Base-by-base conservation (phyloP, 2,329 filamentous ascomycete species). In the Arthrobotrys musiformis region DNA sequence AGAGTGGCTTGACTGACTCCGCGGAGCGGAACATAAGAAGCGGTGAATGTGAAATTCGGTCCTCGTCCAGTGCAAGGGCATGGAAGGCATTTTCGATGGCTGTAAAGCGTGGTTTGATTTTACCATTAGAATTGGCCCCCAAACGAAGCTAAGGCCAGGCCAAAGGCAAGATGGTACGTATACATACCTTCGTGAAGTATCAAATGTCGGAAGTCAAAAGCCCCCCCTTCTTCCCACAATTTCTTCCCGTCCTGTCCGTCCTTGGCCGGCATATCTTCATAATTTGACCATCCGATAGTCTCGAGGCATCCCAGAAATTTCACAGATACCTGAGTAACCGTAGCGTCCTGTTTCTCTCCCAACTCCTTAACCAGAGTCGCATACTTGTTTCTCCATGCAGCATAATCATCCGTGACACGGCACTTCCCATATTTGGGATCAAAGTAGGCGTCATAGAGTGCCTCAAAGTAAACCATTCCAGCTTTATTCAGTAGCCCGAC, bases 31-130 rank as follows among this genome's bases (percentile, higher is more conserved):
- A 77, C 73, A 77, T 70, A 4, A 77, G 66, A 28, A 77, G 44
- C 0, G 73, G 73, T 3, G 61, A 42, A 30, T 77, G 50, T 6
- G 35, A 48, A 15, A 64, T 79, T 6, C 88, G 85, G 17, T 85
- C 86, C 81, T 90, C 88, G 69, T 90, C 88, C 1, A 90, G 82
- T 0, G 88, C 88, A 8, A 90, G 84, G 0, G 88, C 88, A 19
- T 90, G 88, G 79, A 89, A 89, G 0, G 87, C 88, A 79, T 89
- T 85, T 79, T 88, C 85, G 42, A 90, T 85, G 5, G 84, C 84
- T 74, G 85, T 83, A 35, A n/a, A n/a, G n/a, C n/a, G n/a, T 54
- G 1, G 3, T 54, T 19, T n/a, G 5, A 54, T 1, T 26, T 54
- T 33, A 54, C 0, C n/a, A 54, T 19, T 19, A 8, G 7, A 5